phyloP scores from a whole-genome alignment of 2,329 filamentous ascomycete species.

The Xylariaceae sp. region DNA sequence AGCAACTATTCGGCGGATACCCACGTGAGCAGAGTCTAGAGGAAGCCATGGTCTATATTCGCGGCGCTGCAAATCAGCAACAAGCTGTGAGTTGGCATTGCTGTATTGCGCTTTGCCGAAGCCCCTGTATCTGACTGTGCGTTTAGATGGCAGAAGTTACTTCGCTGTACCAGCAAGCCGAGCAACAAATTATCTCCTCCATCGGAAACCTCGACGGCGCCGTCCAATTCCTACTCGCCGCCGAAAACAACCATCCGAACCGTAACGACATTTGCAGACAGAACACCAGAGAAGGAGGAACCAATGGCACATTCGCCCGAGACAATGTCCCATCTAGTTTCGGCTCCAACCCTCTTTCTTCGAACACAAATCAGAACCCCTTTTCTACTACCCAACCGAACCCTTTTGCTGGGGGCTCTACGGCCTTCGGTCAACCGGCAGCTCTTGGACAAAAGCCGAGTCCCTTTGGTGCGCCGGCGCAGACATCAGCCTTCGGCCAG shows the following conservation, averaged over 20 bases:
- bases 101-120: background rate
- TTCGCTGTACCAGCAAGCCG: conserved; percentile 57
- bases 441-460: conserved; percentile 9
- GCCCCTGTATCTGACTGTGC: no score
- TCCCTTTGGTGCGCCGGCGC: conserved; percentile 6
- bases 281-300: conserved; percentile 36
- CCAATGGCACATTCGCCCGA: conserved; percentile 41
- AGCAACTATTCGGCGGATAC: conserved; percentile 77
- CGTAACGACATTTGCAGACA: conserved; percentile 59
- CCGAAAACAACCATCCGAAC: conserved; percentile 70
- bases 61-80: conserved; percentile 30
- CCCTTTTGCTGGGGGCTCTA: conserved; percentile 20
- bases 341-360: conserved; percentile 19
- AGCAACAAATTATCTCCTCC: conserved; percentile 69
- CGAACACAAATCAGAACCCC: conserved; percentile 32
- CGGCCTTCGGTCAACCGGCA: conserved; percentile 28
- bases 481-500: conserved; percentile 13
- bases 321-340: conserved; percentile 22
- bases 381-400: conserved; percentile 33
- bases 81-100: conserved; percentile 39
- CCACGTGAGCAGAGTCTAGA: conserved; percentile 82
- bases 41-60: conserved; percentile 76
- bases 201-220: conserved; percentile 68
- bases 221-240: conserved; percentile 62
- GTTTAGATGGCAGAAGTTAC: conserved; percentile 56